Evolutionary conservation across 805 yeast genomes (phyloP).

Genomic region (Metschnikowia picachoensis): DNA sequence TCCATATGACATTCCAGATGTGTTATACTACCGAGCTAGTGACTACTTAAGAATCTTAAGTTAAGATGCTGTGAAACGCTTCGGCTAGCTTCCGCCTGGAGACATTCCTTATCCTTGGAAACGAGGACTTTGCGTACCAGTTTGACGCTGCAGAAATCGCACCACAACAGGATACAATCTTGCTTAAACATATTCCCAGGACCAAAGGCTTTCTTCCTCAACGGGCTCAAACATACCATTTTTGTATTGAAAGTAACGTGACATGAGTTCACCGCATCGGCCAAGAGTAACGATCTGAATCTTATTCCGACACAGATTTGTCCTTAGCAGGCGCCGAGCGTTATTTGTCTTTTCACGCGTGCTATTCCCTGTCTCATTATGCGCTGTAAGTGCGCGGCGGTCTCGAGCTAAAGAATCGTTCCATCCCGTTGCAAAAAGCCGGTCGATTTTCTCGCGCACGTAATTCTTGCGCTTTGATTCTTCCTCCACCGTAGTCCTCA

Average conservation of each 20-base stretch:
- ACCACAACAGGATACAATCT: background rate
- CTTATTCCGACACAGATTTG: background rate
- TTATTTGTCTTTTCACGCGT: background rate
- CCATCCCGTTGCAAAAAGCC: background rate
- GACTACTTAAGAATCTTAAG: no score
- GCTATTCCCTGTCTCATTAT: no score
- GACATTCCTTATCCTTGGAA: no score
- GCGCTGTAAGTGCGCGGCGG: no score
- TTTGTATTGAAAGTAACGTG: slow-evolving; percentile 1
- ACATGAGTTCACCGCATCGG: background rate
- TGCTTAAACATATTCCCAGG: background rate
- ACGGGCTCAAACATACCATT: background rate
- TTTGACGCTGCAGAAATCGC: no score
- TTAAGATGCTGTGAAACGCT: no score
- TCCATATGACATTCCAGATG: no score
- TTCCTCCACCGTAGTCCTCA: background rate
- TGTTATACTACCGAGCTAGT: no score
- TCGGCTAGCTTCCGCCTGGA: no score
- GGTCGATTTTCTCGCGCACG: background rate
- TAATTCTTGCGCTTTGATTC: background rate
- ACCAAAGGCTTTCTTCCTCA: background rate
- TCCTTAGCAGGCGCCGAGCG: background rate
- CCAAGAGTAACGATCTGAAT: slow-evolving; percentile 1
- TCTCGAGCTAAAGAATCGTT: no score
- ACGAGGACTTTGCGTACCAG: no score